A percentile compares a stretch with the other conserved stretches of the same genome.
Conservation (phyloP, 352 stramenopile genomes). For the Phytophthora syringae region DNA sequence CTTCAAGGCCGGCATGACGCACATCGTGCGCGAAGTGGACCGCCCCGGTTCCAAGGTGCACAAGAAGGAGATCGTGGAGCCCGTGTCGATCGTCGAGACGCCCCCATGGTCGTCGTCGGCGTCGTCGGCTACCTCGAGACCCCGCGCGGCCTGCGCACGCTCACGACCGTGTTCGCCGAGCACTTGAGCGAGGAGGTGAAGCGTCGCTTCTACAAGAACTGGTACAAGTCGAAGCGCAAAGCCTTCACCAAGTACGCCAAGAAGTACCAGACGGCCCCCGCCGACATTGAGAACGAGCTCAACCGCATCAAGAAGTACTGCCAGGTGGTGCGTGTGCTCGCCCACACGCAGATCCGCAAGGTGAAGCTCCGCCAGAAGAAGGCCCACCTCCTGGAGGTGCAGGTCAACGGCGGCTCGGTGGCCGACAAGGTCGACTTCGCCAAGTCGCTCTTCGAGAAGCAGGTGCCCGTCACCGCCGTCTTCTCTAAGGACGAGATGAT, state of each 20-base stretch:
- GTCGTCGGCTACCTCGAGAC: slow-evolving; percentile 99
- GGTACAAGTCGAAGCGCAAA: slow-evolving; percentile 99
- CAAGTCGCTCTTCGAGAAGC: slow-evolving; percentile 99
- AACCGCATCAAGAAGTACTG: slow-evolving; percentile 99
- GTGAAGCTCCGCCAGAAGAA: slow-evolving; percentile 99
- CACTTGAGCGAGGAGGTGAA: slow-evolving; percentile 99
- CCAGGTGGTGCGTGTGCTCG: slow-evolving; percentile 99
- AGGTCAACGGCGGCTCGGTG: slow-evolving; percentile 98
- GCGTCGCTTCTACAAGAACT: slow-evolving; percentile 99
- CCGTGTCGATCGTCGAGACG: slow-evolving; percentile 99
- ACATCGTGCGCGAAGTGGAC: slow-evolving; percentile 99
- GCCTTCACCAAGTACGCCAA: slow-evolving; percentile 99
- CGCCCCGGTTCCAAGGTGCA: slow-evolving; percentile 99
- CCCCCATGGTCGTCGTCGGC: slow-evolving; percentile 99
- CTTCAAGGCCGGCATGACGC: slow-evolving; percentile 99
- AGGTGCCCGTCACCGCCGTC: slow-evolving; percentile 97
- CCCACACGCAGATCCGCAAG: slow-evolving; percentile 99
- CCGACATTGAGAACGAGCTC: slow-evolving; percentile 97
- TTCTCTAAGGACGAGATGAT: slow-evolving; percentile 98
- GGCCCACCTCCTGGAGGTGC: slow-evolving; percentile 99
- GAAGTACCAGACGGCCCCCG: slow-evolving; percentile 96
- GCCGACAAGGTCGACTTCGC: slow-evolving; percentile 99
- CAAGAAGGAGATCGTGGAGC: slow-evolving; percentile 99
- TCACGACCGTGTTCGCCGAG: slow-evolving; percentile 99
- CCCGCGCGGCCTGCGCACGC: slow-evolving; percentile 96